Evolutionary conservation across 2,329 filamentous ascomycete species (phyloP).

Genomic region (Fusarium euwallaceae): DNA sequence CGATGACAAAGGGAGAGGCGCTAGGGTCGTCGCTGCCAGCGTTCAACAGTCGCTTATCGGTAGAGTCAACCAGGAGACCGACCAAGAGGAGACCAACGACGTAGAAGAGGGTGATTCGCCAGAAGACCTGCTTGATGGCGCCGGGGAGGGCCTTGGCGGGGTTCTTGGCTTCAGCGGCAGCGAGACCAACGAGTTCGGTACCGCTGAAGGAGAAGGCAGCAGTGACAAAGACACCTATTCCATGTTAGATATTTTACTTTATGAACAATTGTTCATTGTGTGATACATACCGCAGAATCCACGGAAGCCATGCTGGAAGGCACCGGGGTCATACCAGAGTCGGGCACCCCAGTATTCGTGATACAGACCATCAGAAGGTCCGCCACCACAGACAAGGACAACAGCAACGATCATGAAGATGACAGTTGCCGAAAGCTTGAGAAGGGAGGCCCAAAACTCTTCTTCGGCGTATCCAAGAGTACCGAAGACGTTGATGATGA

Average conservation of each 20-base stretch:
- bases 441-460: constrained; percentile 69
- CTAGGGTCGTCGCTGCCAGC: constrained; percentile 56
- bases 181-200: constrained; percentile 81
- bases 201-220: constrained; percentile 81
- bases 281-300: constrained; percentile 73
- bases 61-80: constrained; percentile 62
- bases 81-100: constrained; percentile 66
- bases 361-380: constrained; percentile 63
- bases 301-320: constrained; percentile 80
- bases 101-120: constrained; percentile 70
- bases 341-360: constrained; percentile 63
- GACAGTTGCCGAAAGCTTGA: constrained; percentile 70
- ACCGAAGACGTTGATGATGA: constrained; percentile 69
- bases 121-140: constrained; percentile 84
- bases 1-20: constrained; percentile 69
- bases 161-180: constrained; percentile 78
- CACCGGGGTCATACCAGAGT: constrained; percentile 64
- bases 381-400: constrained; percentile 71
- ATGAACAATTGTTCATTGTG: accelerated
- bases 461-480: constrained; percentile 69
- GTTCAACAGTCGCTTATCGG: constrained; percentile 62
- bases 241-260: not conserved
- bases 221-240: constrained; percentile 62
- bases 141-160: constrained; percentile 80
- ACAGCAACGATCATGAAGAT: constrained; percentile 75